Evolutionary conservation across 768 basidiomycete species (phyloP).

Genomic region (Suillus variegatus): DNA sequence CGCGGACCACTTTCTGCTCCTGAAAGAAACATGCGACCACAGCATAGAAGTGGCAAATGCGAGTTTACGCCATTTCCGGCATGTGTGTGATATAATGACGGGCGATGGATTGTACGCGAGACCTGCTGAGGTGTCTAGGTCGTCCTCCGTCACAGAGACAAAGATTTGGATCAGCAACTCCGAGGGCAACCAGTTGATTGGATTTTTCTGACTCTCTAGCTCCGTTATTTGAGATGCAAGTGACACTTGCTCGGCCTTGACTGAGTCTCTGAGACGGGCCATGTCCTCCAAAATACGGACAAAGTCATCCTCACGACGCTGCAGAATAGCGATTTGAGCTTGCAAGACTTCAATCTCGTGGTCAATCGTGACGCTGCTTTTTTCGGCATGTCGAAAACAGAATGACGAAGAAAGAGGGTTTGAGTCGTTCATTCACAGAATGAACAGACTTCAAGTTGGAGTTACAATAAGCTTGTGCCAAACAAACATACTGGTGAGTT

Average conservation of each 20-base stretch:
- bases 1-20: conserved; percentile 25
- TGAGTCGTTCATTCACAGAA: not conserved
- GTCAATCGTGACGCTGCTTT: conserved; percentile 32
- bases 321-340: conserved; percentile 39
- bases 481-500: conserved; percentile 1
- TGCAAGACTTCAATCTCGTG: conserved; percentile 39
- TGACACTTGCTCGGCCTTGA: conserved; percentile 33
- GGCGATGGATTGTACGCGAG: conserved; percentile 35
- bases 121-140: conserved; percentile 23
- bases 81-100: conserved; percentile 49
- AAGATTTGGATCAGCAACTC: conserved; percentile 52
- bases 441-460: not conserved
- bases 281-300: conserved; percentile 43
- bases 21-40: conserved; percentile 44
- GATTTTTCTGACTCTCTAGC: conserved; percentile 43
- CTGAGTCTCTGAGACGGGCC: conserved; percentile 36
- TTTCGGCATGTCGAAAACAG: conserved; percentile 21
- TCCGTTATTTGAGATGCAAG: conserved; percentile 31
- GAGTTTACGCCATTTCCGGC: conserved; percentile 49
- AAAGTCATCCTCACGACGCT: conserved; percentile 41
- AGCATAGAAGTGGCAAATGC: conserved; percentile 43
- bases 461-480: not conserved
- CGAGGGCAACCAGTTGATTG: conserved; percentile 52
- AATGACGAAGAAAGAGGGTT: not conserved
- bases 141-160: conserved; percentile 28